phyloP scores from a whole-genome alignment of 768 basidiomycete species.

The Tricholomella constricta region DNA sequence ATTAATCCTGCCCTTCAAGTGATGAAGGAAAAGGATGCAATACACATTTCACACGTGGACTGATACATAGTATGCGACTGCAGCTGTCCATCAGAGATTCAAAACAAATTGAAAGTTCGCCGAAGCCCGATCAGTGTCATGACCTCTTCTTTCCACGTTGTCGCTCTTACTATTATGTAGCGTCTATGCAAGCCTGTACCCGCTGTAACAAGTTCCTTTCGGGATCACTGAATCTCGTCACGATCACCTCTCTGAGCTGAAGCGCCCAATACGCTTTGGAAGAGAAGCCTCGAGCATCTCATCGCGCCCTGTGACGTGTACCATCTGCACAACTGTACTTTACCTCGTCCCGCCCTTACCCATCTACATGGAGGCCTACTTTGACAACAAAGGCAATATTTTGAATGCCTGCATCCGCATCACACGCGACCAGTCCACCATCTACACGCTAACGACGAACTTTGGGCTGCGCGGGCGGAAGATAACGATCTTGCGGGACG shows the following conservation, averaged over 20 bases:
- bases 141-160: too few relatives aligned
- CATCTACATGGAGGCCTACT: slow-evolving; percentile 47
- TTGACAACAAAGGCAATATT: slow-evolving; percentile 53
- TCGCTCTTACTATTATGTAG: too few relatives aligned
- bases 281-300: background rate
- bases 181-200: background rate
- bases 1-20: too few relatives aligned
- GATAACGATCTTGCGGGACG: slow-evolving; percentile 47
- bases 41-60: too few relatives aligned
- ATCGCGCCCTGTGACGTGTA: slow-evolving; percentile 3
- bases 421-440: slow-evolving; percentile 43
- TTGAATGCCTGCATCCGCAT: slow-evolving; percentile 45
- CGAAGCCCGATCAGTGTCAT: too few relatives aligned
- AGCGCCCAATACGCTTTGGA: background rate
- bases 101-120: too few relatives aligned
- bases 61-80: too few relatives aligned
- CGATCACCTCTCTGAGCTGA: background rate
- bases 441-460: slow-evolving; percentile 47
- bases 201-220: too few relatives aligned
- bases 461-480: slow-evolving; percentile 45
- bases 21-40: too few relatives aligned
- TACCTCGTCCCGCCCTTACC: background rate
- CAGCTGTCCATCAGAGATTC: too few relatives aligned
- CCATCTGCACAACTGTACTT: background rate
- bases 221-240: too few relatives aligned